Evolutionary conservation across 2,329 filamentous ascomycete species (phyloP).

Genomic region (Colletotrichum endophyticum): DNA sequence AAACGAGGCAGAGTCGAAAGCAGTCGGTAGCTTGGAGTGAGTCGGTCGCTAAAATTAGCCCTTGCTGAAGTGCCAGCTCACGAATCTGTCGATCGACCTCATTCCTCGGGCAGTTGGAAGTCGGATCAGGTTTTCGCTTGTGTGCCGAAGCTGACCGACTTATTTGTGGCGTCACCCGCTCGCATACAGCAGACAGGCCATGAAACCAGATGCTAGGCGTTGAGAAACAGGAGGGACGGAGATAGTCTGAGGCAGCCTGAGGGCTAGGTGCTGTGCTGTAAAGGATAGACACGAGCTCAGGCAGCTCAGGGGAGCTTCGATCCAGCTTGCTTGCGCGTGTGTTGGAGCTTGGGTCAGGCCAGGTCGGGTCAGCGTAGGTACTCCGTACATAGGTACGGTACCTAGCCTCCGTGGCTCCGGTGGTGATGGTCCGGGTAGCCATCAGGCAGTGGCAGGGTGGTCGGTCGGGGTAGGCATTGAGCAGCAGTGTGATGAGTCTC

Average conservation of each 20-base stretch:
- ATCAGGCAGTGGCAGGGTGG: background rate
- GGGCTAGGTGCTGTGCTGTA: background rate
- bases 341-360: conserved; percentile 4
- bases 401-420: background rate
- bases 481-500: conserved; percentile 1
- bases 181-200: background rate
- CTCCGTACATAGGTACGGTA: background rate
- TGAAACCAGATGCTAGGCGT: background rate
- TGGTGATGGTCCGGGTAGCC: background rate
- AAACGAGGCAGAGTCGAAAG: conserved; percentile 6
- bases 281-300: background rate
- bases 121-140: conserved; percentile 17
- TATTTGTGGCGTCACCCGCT: conserved; percentile 14
- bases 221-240: background rate
- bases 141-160: conserved; percentile 18
- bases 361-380: background rate
- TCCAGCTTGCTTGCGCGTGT: background rate
- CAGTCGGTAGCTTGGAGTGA: background rate
- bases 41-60: conserved; percentile 17
- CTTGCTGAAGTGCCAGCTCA: conserved; percentile 17
- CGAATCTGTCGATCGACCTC: conserved; percentile 17
- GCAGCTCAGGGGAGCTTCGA: background rate
- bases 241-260: background rate
- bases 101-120: conserved; percentile 8
- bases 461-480: conserved; percentile 12